Conservation (phyloP, 2,329 filamentous ascomycete genomes). For the Emmonsiellopsis sp. region DNA sequence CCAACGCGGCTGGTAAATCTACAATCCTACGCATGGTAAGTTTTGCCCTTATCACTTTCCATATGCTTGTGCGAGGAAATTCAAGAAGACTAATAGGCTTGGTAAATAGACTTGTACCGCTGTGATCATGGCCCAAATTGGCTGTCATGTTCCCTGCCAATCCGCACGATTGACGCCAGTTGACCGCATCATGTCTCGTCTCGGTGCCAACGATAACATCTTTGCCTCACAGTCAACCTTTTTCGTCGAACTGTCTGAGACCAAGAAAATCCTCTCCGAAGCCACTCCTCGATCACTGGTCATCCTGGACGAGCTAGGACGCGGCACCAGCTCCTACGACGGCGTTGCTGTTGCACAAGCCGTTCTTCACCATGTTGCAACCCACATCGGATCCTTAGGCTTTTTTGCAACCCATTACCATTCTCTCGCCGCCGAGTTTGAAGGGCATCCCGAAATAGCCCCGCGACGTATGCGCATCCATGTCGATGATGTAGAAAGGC, state of each 20-base stretch:
- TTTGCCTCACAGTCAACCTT: conserved; percentile 97
- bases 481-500: conserved; percentile 72
- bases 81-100: conserved; percentile 17
- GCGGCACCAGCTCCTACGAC: conserved; percentile 91
- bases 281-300: conserved; percentile 90
- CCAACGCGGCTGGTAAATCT: conserved; percentile 95
- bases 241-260: conserved; percentile 94
- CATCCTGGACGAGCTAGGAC: conserved; percentile 91
- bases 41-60: conserved; percentile 5
- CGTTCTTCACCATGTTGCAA: conserved; percentile 90
- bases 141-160: conserved; percentile 78
- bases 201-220: conserved; percentile 97
- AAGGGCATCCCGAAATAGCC: conserved; percentile 75
- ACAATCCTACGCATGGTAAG: conserved; percentile 87
- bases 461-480: conserved; percentile 89
- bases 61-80: background rate
- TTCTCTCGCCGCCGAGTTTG: conserved; percentile 83
- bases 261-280: conserved; percentile 93
- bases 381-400: conserved; percentile 84
- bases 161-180: conserved; percentile 80
- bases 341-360: conserved; percentile 94
- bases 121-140: conserved; percentile 95
- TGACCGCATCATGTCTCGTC: conserved; percentile 96
- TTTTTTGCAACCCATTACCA: conserved; percentile 99
- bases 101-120: conserved; percentile 69